Evolutionary conservation across 2,329 filamentous ascomycete genomes (phyloP), one percentile per base, ranked within the genome.

Genomic region (Chrysosporium keratinophilum): DNA sequence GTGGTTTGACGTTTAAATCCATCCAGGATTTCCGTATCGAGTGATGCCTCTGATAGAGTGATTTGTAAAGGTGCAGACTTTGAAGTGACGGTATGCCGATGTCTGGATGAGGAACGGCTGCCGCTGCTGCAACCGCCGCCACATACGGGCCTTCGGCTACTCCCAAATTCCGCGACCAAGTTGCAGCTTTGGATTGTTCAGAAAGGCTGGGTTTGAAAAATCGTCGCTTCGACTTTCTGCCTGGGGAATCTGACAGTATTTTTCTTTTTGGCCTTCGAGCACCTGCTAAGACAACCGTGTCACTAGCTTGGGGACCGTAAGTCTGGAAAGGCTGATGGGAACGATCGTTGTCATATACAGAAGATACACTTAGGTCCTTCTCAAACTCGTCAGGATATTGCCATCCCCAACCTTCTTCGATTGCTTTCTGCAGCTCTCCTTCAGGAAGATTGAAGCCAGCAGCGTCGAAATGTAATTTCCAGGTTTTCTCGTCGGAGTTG

Each of bases 341-440:
- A 35, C 50, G 55, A 54, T 69, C 75, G n/a, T 63, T 67, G 43
- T 77, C 74, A 3, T 65, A 68, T 53, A 67, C 69, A 11, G 58
- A 60, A 71, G 75, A 57, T 66, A 76, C 69, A 67, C 87, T 88
- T 47, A 96, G 70, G 65, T 98, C 90, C 55, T 81, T 78, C 68
- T 98, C 93, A 53, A 79, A 88, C 20, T 86, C 88, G 53, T 82
- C 79, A 0, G 90, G 88, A 65, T 91, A 88, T 67, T 98, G 93
- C 89, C 93, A 98, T 12, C 90, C 93, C 93, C 93, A 98, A 12
- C 93, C 93, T 73, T 97, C 88, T 41, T 77, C 75, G 53, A 97
- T 89, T 31, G 93, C 90, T 61, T 84, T 84, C 59, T 88, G 83
- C 20, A 98, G 76, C 69, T 98, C 93, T 15, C 87, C 88, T 0